These are phyloP conservation scores for Nemania diffusa DNA, from an alignment of 2,329 filamentous ascomycete species.

Conservation along the genomic window DNA sequence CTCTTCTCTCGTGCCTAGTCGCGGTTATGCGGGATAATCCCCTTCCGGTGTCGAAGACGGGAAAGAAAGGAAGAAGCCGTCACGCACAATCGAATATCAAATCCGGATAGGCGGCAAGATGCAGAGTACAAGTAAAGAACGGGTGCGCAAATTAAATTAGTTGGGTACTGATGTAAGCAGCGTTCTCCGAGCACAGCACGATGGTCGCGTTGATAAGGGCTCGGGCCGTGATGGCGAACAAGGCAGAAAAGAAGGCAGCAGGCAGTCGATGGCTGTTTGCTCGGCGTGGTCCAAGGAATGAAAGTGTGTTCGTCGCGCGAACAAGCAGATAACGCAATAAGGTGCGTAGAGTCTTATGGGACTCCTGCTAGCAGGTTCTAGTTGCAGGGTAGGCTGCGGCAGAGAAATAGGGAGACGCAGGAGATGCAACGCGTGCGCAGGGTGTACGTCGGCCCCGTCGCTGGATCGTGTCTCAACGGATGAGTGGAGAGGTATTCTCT, in stretches of 20 bases:
- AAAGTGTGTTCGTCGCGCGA: constrained; percentile 39
- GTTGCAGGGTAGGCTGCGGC: constrained; percentile 22
- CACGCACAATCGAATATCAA: constrained; percentile 46
- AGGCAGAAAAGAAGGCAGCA: constrained; percentile 34
- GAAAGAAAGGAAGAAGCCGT: constrained; percentile 40
- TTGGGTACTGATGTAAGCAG: constrained; percentile 27
- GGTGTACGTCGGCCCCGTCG: constrained; percentile 36
- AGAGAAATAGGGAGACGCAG: constrained; percentile 21
- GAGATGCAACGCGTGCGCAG: constrained; percentile 39
- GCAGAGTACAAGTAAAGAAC: constrained; percentile 37
- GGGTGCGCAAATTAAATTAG: constrained; percentile 39
- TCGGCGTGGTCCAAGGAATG: constrained; percentile 35
- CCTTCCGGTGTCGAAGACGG: constrained; percentile 27
- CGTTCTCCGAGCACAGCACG: constrained; percentile 21
- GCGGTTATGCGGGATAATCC: constrained; percentile 37
- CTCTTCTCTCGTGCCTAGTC: constrained; percentile 35
- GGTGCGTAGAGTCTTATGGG: constrained; percentile 14
- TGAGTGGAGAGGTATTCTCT: constrained; percentile 44
- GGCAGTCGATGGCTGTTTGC: constrained; percentile 37
- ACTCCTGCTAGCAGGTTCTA: constrained; percentile 29
- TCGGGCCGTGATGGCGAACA: constrained; percentile 28
- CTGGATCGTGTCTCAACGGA: constrained; percentile 40
- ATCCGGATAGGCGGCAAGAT: constrained; percentile 41
- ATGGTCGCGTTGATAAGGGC: constrained; percentile 20
- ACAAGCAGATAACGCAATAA: constrained; percentile 29